phyloP scores from a whole-genome alignment of 768 basidiomycete genomes.

The Kwoniella europaea region DNA sequence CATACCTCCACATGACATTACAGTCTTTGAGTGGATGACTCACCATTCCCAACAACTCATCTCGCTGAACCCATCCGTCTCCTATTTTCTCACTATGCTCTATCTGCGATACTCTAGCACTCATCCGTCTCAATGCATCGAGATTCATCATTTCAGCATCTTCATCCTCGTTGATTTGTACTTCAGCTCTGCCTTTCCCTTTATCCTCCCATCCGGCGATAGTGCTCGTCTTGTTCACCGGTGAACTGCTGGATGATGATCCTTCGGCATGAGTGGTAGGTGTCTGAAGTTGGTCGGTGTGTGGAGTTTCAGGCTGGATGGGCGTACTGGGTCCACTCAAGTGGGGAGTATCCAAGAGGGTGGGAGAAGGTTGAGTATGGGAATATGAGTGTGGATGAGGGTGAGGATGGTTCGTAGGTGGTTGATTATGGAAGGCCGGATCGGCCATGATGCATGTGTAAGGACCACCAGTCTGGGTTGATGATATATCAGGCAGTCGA shows the following conservation, averaged over 20 bases:
- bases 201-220: background rate
- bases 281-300: conserved; percentile 22
- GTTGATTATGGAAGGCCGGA: conserved; percentile 1
- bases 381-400: background rate
- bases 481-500: background rate
- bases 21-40: background rate
- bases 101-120: conserved; percentile 19
- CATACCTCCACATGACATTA: background rate
- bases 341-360: background rate
- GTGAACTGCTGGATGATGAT: conserved; percentile 9
- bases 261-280: conserved; percentile 16
- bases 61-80: conserved; percentile 7
- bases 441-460: conserved; percentile 4
- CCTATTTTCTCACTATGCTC: background rate
- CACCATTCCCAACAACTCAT: conserved; percentile 13
- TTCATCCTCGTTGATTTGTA: background rate
- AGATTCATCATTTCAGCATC: conserved; percentile 13
- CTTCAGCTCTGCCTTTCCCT: conserved; percentile 14
- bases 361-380: conserved; percentile 1
- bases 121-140: conserved; percentile 23
- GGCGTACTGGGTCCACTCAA: conserved; percentile 17
- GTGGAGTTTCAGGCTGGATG: conserved; percentile 15
- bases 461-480: background rate
- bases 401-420: background rate
- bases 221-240: background rate